Percentiles rank a stretch among this genome's conserved stretches.
Conservation (phyloP, 148 eudicot genomes). For the Chenopodium berlandieri region DNA sequence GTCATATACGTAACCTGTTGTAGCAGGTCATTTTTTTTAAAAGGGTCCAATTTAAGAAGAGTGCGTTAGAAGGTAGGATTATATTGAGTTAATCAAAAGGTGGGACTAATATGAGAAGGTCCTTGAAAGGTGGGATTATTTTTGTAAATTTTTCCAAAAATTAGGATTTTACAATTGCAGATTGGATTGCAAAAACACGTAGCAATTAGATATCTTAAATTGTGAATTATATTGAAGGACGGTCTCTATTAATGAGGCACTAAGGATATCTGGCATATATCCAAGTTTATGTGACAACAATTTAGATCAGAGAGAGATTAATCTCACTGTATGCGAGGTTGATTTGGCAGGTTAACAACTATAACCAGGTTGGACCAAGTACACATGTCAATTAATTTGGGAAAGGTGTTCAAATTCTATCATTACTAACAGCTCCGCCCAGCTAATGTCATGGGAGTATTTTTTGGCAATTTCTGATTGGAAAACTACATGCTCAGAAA, state of each 20-base stretch:
- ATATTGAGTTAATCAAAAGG: no score
- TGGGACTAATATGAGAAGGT: no score
- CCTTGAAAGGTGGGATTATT: no score
- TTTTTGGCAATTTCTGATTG: background rate
- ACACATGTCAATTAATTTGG: background rate
- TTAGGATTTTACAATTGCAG: background rate
- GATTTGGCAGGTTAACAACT: background rate
- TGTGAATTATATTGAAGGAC: background rate
- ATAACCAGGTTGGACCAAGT: background rate
- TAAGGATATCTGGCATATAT: background rate
- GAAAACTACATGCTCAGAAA: slow-evolving; percentile 5
- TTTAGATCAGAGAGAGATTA: background rate
- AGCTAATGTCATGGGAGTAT: background rate
- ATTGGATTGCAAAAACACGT: background rate
- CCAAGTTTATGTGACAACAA: background rate
- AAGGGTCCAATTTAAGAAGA: no score
- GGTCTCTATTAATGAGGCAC: background rate
- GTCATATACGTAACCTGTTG: no score
- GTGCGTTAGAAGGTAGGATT: no score
- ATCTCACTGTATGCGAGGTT: background rate
- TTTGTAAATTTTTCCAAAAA: background rate
- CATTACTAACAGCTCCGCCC: background rate
- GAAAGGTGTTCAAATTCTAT: slow-evolving; percentile 3
- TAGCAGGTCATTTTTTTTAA: no score
- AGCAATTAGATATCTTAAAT: background rate